A percentile compares a stretch with the other conserved stretches of the same genome.
These are phyloP conservation scores for Tephrocybe rancida DNA, from an alignment of 768 basidiomycete genomes.

Conservation along the genomic window DNA sequence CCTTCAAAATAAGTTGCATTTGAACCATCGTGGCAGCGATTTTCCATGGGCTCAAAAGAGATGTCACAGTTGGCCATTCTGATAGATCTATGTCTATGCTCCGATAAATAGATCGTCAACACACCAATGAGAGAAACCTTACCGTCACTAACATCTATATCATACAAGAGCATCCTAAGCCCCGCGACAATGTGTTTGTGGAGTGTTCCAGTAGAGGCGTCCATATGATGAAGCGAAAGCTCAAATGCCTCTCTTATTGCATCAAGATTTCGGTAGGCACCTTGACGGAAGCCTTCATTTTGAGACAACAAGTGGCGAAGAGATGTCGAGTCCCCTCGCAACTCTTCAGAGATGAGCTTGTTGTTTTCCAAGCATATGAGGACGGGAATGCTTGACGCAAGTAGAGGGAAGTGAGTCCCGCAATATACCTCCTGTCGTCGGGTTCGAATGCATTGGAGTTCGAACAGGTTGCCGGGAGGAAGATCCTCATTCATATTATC, in stretches of 20 bases:
- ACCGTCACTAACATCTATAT: constrained; percentile 55
- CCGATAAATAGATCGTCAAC: neutral
- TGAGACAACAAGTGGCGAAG: constrained; percentile 65
- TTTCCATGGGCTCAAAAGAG: constrained; percentile 81
- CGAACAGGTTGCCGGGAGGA: constrained; percentile 55
- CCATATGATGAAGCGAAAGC: constrained; percentile 52
- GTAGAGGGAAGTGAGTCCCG: constrained; percentile 62
- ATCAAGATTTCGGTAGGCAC: constrained; percentile 75
- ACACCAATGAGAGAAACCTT: neutral
- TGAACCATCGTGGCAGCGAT: constrained; percentile 81
- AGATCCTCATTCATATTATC: constrained; percentile 44
- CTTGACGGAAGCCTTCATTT: constrained; percentile 70
- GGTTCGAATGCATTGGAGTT: constrained; percentile 70
- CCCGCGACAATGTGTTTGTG: constrained; percentile 69
- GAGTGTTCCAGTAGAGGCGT: constrained; percentile 46
- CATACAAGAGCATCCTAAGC: constrained; percentile 66
- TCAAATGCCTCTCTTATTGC: constrained; percentile 73
- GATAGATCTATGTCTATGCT: constrained; percentile 48
- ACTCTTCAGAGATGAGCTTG: constrained; percentile 44
- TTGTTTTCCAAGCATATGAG: constrained; percentile 76
- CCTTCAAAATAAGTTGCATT: constrained; percentile 74
- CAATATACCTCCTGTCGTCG: constrained; percentile 69
- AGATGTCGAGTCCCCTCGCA: constrained; percentile 48
- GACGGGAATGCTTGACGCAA: constrained; percentile 66
- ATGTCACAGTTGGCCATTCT: constrained; percentile 63